A percentile compares a stretch with the other conserved stretches of the same genome.
These are phyloP conservation scores for Ogataea haglerorum DNA, from an alignment of 805 yeast genomes.

Conservation along the genomic window DNA sequence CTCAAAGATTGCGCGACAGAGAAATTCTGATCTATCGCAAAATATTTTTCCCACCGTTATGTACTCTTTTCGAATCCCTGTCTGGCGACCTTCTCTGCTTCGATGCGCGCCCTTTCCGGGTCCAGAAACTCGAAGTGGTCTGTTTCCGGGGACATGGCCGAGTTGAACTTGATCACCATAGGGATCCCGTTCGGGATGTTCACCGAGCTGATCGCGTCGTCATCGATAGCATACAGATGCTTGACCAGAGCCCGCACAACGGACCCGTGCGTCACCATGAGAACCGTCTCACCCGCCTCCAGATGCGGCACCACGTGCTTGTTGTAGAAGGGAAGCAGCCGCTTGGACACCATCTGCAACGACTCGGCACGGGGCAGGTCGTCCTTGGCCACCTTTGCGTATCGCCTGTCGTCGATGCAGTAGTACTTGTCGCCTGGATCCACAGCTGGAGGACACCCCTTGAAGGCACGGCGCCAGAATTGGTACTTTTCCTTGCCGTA, in stretches of 20 bases:
- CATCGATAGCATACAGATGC: constrained; percentile 60
- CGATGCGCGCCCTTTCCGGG: constrained; percentile 74
- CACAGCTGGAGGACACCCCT: constrained; percentile 62
- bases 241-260: constrained; percentile 74
- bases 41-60: background rate
- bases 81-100: constrained; percentile 75
- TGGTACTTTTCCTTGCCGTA: constrained; percentile 74
- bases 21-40: constrained; percentile 3
- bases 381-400: constrained; percentile 41
- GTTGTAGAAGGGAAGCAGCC: constrained; percentile 61
- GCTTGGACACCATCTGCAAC: constrained; percentile 62
- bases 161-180: constrained; percentile 61
- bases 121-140: constrained; percentile 64
- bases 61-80: constrained; percentile 51
- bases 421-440: constrained; percentile 37
- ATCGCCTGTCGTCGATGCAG: constrained; percentile 38
- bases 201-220: constrained; percentile 64
- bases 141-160: constrained; percentile 25
- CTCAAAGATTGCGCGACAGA: constrained; percentile 1
- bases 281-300: constrained; percentile 49
- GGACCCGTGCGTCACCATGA: constrained; percentile 79
- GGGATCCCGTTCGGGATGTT: constrained; percentile 87
- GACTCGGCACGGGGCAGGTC: constrained; percentile 72
- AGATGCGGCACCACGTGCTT: constrained; percentile 49
- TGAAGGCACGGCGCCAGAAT: constrained; percentile 75